Evolutionary conservation across 2,329 filamentous ascomycete species (phyloP), one percentile per base, ranked within the genome.

Genomic region (Verticillium zaregamsianum): DNA sequence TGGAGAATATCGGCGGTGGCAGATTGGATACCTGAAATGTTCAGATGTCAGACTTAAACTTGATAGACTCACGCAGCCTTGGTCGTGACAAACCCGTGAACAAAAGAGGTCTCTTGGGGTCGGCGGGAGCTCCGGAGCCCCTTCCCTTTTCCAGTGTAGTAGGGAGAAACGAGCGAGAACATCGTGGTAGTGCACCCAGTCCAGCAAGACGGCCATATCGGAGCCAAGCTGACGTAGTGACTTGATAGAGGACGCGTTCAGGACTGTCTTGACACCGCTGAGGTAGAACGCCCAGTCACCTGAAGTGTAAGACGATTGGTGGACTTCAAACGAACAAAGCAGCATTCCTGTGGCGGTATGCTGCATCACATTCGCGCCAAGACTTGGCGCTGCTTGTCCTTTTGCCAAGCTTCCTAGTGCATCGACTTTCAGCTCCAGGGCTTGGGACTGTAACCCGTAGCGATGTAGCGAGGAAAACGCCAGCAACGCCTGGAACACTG

Each of bases 281-380:
- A 71, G 62, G 56, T 74, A 70, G 58, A 64, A 66, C 11, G 69
- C 54, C 71, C 72, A 74, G 45, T 72, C 68, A 9, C 65, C 65
- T 2, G 70, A 70, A 23, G 63, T 69, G 2, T 66, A 64, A 2
- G 67, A 66, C 12, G 65, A 65, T 17, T 68, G 49, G 12, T 69
- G 62, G 28, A 69, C 71, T 64, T 74, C 72, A 37, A 71, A 71
- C 3, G 66, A 63, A 32, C 68, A 68, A 1, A 74, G 62, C 7
- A 72, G 59, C 71, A 74, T 73, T n/a, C 65, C 70, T 3, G 71
- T 64, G 15, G 71, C 69, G 11, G 72, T 63, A 49, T 73, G 72
- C 20, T 70, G 71, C 20, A 67, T 59, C 12, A 69, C 69, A 25
- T 57, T 64, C 23, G 66, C 64, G 1, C 59, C n/a, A 3, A 60